phyloP scores from a whole-genome alignment of 768 basidiomycete genomes.

The Mycena crocata region DNA sequence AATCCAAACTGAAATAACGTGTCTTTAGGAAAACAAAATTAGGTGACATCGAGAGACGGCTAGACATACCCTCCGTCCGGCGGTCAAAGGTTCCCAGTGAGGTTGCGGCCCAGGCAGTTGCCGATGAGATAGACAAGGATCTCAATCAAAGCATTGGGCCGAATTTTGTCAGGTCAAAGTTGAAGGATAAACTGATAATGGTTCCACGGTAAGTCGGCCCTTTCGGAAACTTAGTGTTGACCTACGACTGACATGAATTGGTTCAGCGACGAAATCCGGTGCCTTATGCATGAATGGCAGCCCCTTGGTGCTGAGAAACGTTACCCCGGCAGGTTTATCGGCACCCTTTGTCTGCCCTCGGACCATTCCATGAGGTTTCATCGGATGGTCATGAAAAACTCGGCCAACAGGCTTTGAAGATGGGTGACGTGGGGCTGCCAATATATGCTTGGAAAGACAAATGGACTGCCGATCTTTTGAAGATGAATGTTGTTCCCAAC shows the following conservation, averaged over 20 bases:
- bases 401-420: constrained; percentile 36
- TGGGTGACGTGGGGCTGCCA: constrained; percentile 42
- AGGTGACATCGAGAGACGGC: background rate
- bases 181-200: background rate
- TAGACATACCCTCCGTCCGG: constrained; percentile 2
- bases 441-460: constrained; percentile 34
- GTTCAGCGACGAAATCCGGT: too few relatives aligned
- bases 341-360: constrained; percentile 14
- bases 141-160: constrained; percentile 29
- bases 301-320: constrained; percentile 28
- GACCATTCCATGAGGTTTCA: constrained; percentile 36
- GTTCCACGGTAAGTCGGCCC: too few relatives aligned
- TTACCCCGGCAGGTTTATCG: constrained; percentile 15
- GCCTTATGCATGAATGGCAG: background rate
- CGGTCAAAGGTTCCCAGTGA: background rate
- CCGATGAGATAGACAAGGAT: constrained; percentile 33
- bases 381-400: constrained; percentile 46
- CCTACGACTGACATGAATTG: background rate
- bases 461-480: constrained; percentile 30
- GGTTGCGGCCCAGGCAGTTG: background rate
- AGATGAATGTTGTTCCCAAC: constrained; percentile 33
- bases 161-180: constrained; percentile 18
- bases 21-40: background rate
- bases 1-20: too few relatives aligned
- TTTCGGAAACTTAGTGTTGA: too few relatives aligned